phyloP scores from a whole-genome alignment of 768 basidiomycete genomes.

The Lepiota venenata region DNA sequence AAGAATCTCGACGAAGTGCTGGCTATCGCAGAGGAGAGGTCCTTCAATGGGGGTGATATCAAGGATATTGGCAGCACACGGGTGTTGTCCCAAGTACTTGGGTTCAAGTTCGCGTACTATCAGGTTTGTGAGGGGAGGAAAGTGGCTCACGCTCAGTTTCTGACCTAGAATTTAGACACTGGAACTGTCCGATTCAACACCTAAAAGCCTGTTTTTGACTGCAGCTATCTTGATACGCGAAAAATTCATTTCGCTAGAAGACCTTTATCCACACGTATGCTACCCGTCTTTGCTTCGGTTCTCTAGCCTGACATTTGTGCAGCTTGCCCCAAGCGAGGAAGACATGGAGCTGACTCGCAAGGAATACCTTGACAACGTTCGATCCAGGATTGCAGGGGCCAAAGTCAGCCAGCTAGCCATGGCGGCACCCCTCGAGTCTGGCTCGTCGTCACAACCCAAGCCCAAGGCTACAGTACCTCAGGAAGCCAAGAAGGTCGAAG shows the following conservation, averaged over 20 bases:
- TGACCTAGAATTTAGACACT: constrained; percentile 20
- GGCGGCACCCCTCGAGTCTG: constrained; percentile 76
- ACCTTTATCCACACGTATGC: constrained; percentile 90
- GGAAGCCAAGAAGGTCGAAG: constrained; percentile 40
- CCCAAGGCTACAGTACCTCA: constrained; percentile 36
- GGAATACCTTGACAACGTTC: constrained; percentile 61
- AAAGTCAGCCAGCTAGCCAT: constrained; percentile 77
- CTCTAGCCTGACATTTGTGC: constrained; percentile 5
- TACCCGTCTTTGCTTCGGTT: background rate
- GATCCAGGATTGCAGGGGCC: constrained; percentile 62
- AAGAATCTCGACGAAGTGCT: constrained; percentile 71
- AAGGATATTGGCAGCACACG: constrained; percentile 39
- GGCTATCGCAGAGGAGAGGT: constrained; percentile 42
- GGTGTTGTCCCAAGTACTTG: constrained; percentile 86
- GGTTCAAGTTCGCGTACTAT: constrained; percentile 96
- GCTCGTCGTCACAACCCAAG: constrained; percentile 34
- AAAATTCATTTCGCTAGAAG: constrained; percentile 82
- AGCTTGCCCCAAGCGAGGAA: constrained; percentile 56
- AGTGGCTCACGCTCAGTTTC: background rate
- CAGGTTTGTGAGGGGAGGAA: constrained; percentile 53
- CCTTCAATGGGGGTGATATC: constrained; percentile 12
- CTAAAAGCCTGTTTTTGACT: constrained; percentile 73
- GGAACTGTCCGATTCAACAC: constrained; percentile 58
- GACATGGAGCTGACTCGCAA: constrained; percentile 68
- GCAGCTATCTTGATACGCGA: constrained; percentile 89